Base-by-base conservation (phyloP, 2,329 filamentous ascomycete species). In the Tolypocladium nubicola region DNA sequence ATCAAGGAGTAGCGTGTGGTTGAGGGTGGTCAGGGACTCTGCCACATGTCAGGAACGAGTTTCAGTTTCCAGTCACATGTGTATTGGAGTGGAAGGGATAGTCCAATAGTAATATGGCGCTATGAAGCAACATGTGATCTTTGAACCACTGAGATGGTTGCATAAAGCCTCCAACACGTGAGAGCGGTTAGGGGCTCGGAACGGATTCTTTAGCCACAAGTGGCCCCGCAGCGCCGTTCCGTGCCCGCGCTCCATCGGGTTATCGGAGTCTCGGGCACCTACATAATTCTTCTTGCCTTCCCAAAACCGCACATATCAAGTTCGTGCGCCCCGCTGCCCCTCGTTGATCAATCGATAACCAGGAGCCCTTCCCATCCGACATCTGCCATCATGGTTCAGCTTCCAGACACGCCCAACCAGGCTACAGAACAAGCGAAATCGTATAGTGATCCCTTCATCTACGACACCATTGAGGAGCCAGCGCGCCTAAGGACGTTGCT, bases 391-490 rank as follows among this genome's bases (percentile, higher is more conserved):
- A 38, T 38, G 49, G 13, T 21, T 30, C 13, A 23, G 14, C 23
- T 10, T 9, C 43, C 14, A 3, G 43, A 30, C 13, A 47, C 14
- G 43, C 21, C 23, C 16, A 7, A 47, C 14, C 10, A 26, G 5
- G 41, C 21, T 8, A 19, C n/a, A 16, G 23, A 13, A 8, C 14
- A 9, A 5, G 14, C 13, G 13, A 30, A 30, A 11, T 10, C 23
- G 16, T 57, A 39, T 57, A 53, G 56, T 45, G 59, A 56, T 7
- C 63, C 63, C 6, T 43, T 59, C 56, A 64, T 62, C 47, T 60
- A 58, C 53, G 58, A 61, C n/a, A 61, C 63, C 7, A 62, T 63
- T 21, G 55, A 56, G 30, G 62, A 63, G 61, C 63, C 63, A 11
- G 57, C 47, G n/a, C n/a, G 57, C 2, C 61, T 65, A 4, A 52